phyloP scores from a whole-genome alignment of 371 early-diverging fungal species.

The Mucor velutinosus region DNA sequence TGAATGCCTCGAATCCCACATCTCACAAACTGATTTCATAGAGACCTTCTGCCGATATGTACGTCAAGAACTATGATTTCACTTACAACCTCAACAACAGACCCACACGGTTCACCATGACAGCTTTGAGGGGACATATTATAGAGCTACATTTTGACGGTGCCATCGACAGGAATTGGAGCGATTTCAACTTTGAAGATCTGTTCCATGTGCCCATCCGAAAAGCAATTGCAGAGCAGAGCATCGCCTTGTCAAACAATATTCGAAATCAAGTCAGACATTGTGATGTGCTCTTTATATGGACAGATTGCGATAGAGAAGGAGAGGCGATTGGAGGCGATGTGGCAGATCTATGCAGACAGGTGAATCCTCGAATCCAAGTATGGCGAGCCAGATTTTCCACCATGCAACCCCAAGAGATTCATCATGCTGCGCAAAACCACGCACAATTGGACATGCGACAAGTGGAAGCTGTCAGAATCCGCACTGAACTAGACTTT shows the following conservation, averaged over 20 bases:
- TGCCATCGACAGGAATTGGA: conserved; percentile 63
- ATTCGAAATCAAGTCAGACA: conserved; percentile 61
- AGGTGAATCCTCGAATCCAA: conserved; percentile 62
- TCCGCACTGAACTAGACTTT: conserved; percentile 95
- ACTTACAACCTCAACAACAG: conserved; percentile 58
- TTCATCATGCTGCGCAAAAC: conserved; percentile 80
- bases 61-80: conserved; percentile 84
- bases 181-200: conserved; percentile 45
- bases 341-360: conserved; percentile 70
- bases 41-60: conserved; percentile 60
- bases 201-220: conserved; percentile 59
- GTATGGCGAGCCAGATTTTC: conserved; percentile 85
- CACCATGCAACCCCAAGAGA: conserved; percentile 78
- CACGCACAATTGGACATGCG: conserved; percentile 72
- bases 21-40: conserved; percentile 19
- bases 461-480: conserved; percentile 91
- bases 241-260: conserved; percentile 64
- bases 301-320: conserved; percentile 99
- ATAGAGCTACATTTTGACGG: conserved; percentile 66
- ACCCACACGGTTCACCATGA: conserved; percentile 78
- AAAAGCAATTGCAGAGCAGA: conserved; percentile 28
- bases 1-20: background rate
- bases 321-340: conserved; percentile 98
- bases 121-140: conserved; percentile 86
- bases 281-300: conserved; percentile 85